Percentiles rank a stretch among this genome's conserved stretches.
Conservation (phyloP, 140 eudicot genomes). For the Anethum foeniculum region DNA sequence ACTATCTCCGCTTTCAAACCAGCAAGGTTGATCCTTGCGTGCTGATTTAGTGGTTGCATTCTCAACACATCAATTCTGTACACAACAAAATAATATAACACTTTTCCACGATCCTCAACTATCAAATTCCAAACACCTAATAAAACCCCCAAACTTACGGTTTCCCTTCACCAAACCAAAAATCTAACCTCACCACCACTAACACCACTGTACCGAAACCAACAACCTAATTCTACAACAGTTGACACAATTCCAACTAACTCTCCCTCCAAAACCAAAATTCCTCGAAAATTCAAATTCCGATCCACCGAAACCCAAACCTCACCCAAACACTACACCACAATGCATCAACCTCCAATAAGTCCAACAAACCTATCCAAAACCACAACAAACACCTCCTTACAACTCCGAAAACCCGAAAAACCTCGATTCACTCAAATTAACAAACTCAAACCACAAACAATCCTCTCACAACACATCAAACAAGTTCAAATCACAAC, state of each 20-base stretch:
- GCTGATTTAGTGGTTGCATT: conserved; percentile 87
- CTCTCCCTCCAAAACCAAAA: conserved; percentile 72
- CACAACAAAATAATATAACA: conserved; percentile 12
- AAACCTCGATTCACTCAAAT: conserved; percentile 25
- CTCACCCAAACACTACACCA: conserved; percentile 24
- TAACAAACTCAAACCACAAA: conserved; percentile 17
- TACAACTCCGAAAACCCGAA: conserved; percentile 14
- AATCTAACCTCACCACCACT: conserved; percentile 22
- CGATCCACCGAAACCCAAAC: conserved; percentile 15
- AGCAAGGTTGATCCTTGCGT: conserved; percentile 57
- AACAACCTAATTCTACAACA: conserved; percentile 17
- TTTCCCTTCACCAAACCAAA: conserved; percentile 45
- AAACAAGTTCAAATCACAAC: conserved; percentile 24
- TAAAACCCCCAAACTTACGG: conserved; percentile 39
- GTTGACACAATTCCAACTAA: conserved; percentile 51
- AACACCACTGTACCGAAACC: conserved; percentile 24
- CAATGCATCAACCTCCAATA: conserved; percentile 17
- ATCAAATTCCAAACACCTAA: conserved; percentile 17
- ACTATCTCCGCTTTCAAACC: conserved; percentile 67
- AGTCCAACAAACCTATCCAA: conserved; percentile 3
- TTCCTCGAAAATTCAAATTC: conserved; percentile 24
- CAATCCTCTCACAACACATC: conserved; percentile 12
- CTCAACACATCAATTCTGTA: conserved; percentile 45
- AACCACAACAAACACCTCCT: conserved; percentile 21
- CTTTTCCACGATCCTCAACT: conserved; percentile 7